Conservation (phyloP, 1,284 basidiomycete species). For the Hemileia vastatrix region DNA sequence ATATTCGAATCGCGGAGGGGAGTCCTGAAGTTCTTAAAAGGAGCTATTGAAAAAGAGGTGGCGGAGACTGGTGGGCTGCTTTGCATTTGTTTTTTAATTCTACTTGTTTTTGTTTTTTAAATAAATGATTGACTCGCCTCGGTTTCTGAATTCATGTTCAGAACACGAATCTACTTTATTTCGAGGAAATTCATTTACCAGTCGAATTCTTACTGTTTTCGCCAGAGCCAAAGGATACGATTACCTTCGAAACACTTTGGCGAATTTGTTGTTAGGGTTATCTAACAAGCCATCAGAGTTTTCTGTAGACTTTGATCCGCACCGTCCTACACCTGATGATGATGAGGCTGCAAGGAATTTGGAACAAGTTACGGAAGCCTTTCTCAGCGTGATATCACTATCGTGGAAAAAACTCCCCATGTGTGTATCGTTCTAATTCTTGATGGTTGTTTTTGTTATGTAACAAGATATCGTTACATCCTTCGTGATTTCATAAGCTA, state of each 20-base stretch:
- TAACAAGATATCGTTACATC: background rate
- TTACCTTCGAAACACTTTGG: conserved; percentile 66
- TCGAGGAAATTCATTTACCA: conserved; percentile 73
- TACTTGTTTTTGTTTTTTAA: too few species aligned
- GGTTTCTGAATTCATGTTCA: conserved; percentile 43
- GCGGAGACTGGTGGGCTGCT: conserved; percentile 56
- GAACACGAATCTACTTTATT: conserved; percentile 71
- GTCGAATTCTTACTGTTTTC: conserved; percentile 70
- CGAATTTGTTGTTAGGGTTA: conserved; percentile 66
- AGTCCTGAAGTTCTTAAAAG: conserved; percentile 64
- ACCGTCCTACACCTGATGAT: conserved; percentile 29
- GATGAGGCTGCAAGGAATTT: conserved; percentile 49
- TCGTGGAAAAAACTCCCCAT: conserved; percentile 64
- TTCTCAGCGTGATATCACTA: conserved; percentile 63
- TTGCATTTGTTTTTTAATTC: conserved; percentile 3
- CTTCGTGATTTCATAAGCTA: conserved; percentile 8
- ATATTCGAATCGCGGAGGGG: conserved; percentile 65
- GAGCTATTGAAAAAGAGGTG: conserved; percentile 75
- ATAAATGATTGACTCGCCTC: too few species aligned
- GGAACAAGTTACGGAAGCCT: conserved; percentile 62
- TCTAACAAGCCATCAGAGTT: conserved; percentile 60
- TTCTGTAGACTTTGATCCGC: conserved; percentile 67
- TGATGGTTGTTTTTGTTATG: background rate
- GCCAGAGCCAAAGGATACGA: conserved; percentile 77
- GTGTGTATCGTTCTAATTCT: conserved; percentile 50